Base-by-base conservation (phyloP, 768 basidiomycete genomes). In the Multifurca ochricompacta region DNA sequence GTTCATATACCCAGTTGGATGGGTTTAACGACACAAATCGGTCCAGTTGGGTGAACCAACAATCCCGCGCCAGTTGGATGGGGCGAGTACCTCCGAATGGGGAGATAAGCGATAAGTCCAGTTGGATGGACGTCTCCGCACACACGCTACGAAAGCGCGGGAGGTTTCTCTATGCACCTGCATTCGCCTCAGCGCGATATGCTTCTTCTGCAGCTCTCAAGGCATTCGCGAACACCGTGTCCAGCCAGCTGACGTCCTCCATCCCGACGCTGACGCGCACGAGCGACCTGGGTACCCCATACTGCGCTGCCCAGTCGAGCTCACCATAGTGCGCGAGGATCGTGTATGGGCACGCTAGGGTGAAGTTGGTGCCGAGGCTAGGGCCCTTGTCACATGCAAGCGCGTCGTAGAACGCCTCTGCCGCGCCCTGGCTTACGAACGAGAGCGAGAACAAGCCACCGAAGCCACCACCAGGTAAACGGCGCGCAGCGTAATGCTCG, bases 331-430 rank as follows among this genome's bases (percentile, higher is more conserved):
- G 95, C 34, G 90, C 95, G 23, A 99, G 74, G 54, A 98, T 82
- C 9, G 91, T 89, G 66, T 91, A 98, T 23, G 94, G 95, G 61
- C 84, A 93, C 30, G 92, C 91, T 28, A 98, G 77, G 2, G 95
- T 97, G 68, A 97, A 97, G 75, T 91, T 96, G 19, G 95, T 97
- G 2, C 95, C 95, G 8, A 91, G 76, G 64, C 83, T 85, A 0
- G 95, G 95, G 3, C 95, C 95, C 67, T 98, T 99, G 60, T 79
- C 78, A 68, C 84, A 92, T 7, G 78, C 75, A 35, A 99, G 73
- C 0, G 80, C 71, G 68, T 99, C 91, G 63, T 86, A 95, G 72
- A 96, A 96, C 13, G 85, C 85, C 51, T 73, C 69, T 2, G 88
- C 84, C 0, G 87, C 87, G 2, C 72, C 72, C 10, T 68, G 56